phyloP scores from a whole-genome alignment of 2,329 filamentous ascomycete genomes.

The Colletotrichum eremochloae region DNA sequence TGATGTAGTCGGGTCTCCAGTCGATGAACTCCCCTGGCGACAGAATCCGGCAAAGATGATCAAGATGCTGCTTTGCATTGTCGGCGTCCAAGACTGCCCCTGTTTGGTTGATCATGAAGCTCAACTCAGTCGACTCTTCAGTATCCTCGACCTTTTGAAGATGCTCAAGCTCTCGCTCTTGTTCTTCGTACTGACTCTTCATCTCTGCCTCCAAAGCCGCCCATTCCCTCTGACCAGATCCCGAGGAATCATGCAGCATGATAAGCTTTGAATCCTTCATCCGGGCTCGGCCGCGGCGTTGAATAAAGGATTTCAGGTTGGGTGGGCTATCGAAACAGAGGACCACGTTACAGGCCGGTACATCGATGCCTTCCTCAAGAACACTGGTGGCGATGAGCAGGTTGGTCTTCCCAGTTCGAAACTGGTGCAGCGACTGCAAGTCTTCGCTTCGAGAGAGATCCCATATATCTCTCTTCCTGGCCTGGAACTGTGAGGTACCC shows the following conservation, averaged over 20 bases:
- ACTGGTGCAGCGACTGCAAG: slow-evolving; percentile 57
- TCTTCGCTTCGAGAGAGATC: slow-evolving; percentile 52
- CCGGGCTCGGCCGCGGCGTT: slow-evolving; percentile 67
- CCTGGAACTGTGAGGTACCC: slow-evolving; percentile 60
- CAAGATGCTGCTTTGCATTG: slow-evolving; percentile 80
- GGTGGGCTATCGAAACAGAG: slow-evolving; percentile 66
- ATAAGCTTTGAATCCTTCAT: slow-evolving; percentile 65
- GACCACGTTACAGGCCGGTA: slow-evolving; percentile 73
- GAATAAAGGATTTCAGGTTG: slow-evolving; percentile 70
- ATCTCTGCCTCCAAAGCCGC: slow-evolving; percentile 78
- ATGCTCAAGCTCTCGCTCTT: slow-evolving; percentile 64
- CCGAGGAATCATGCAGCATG: slow-evolving; percentile 56
- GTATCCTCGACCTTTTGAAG: slow-evolving; percentile 63
- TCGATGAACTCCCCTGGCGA: slow-evolving; percentile 72
- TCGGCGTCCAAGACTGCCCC: slow-evolving; percentile 78
- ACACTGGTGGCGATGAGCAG: slow-evolving; percentile 74
- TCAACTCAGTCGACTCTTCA: slow-evolving; percentile 46
- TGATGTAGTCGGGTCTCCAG: slow-evolving; percentile 75
- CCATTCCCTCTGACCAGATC: slow-evolving; percentile 65
- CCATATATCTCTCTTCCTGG: slow-evolving; percentile 57
- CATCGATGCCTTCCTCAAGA: slow-evolving; percentile 76
- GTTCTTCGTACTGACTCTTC: slow-evolving; percentile 76
- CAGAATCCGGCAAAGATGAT: slow-evolving; percentile 82
- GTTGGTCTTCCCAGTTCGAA: slow-evolving; percentile 67
- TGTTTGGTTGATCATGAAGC: slow-evolving; percentile 57